Percentiles rank a stretch among this genome's conserved stretches.
These are phyloP conservation scores for Globisporangium splendens DNA, from an alignment of 352 stramenopile species.

Conservation along the genomic window DNA sequence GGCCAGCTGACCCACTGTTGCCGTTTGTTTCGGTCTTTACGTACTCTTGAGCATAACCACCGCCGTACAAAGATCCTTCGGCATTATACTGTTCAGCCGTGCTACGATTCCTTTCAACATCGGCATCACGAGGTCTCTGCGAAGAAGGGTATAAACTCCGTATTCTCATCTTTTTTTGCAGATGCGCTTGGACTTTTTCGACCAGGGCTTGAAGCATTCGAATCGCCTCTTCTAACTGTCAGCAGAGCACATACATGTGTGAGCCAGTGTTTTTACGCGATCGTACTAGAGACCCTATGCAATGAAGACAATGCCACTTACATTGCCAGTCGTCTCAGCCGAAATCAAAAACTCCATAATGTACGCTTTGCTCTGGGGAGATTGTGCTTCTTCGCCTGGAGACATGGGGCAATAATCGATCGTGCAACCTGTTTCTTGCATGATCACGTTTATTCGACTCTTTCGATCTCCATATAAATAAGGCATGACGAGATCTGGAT, in stretches of 20 bases:
- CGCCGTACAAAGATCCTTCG: background rate
- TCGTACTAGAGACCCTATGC: background rate
- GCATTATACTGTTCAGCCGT: background rate
- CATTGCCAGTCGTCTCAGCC: conserved; percentile 30
- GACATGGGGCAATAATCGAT: conserved; percentile 69
- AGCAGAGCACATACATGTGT: background rate
- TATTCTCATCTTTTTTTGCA: conserved; percentile 42
- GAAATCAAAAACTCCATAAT: conserved; percentile 63
- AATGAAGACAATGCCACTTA: conserved; percentile 9
- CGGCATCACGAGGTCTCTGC: conserved; percentile 1
- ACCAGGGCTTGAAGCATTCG: conserved; percentile 39
- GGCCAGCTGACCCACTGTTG: background rate
- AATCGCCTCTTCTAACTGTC: conserved; percentile 43
- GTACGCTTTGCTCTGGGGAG: conserved; percentile 22
- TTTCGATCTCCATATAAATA: conserved; percentile 57
- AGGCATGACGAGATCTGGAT: conserved; percentile 50
- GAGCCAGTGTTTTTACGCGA: background rate
- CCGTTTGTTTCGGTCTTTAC: conserved; percentile 7
- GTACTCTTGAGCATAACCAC: conserved; percentile 2
- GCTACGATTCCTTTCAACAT: background rate
- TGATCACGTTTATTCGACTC: conserved; percentile 51
- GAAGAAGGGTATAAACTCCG: conserved; percentile 8
- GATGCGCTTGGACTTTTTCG: conserved; percentile 41
- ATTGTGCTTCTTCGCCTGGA: conserved; percentile 39
- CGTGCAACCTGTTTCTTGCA: conserved; percentile 37